A percentile compares a stretch with the other conserved stretches of the same genome.
phyloP scores from a whole-genome alignment of 345 rosid species.

The Eucalyptus viminalis region DNA sequence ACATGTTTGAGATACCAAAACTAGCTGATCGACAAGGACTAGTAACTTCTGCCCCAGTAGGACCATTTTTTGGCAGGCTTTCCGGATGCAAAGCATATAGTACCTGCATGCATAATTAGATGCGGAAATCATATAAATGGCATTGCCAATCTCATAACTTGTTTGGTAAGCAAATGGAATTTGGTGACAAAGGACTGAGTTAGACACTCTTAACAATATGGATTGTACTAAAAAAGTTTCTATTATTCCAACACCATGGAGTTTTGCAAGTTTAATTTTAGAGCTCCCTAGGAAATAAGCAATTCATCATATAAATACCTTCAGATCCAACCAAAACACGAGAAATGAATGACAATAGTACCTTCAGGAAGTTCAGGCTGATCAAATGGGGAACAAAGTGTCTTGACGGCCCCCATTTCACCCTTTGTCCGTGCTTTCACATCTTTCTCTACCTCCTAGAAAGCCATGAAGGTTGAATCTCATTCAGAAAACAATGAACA shows the following conservation, averaged over 20 bases:
- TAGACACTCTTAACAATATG: neutral
- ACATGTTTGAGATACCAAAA: neutral
- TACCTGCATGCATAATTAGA: conserved; percentile 26
- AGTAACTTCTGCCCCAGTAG: conserved; percentile 98
- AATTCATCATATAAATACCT: neutral
- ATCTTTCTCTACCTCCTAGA: conserved; percentile 84
- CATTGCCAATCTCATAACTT: neutral
- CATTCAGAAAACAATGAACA: neutral
- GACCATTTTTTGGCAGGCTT: conserved; percentile 94
- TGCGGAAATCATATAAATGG: neutral
- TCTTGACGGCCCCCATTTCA: conserved; percentile 90
- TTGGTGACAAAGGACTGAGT: neutral
- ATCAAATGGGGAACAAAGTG: conserved; percentile 85
- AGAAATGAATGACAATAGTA: neutral
- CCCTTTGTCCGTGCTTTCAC: conserved; percentile 87
- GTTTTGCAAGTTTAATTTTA: neutral
- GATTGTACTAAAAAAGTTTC: neutral
- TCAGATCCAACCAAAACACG: neutral
- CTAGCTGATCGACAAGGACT: neutral
- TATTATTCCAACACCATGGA: neutral
- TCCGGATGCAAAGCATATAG: conserved; percentile 78
- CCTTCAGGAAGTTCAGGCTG: conserved; percentile 91
- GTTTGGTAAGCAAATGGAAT: neutral
- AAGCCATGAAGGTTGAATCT: neutral
- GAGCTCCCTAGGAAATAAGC: neutral